Percentiles rank a stretch among this genome's conserved stretches.
These are phyloP conservation scores for Mycosphaerella arachidis DNA, from an alignment of 2,329 filamentous ascomycete genomes.

Conservation along the genomic window DNA sequence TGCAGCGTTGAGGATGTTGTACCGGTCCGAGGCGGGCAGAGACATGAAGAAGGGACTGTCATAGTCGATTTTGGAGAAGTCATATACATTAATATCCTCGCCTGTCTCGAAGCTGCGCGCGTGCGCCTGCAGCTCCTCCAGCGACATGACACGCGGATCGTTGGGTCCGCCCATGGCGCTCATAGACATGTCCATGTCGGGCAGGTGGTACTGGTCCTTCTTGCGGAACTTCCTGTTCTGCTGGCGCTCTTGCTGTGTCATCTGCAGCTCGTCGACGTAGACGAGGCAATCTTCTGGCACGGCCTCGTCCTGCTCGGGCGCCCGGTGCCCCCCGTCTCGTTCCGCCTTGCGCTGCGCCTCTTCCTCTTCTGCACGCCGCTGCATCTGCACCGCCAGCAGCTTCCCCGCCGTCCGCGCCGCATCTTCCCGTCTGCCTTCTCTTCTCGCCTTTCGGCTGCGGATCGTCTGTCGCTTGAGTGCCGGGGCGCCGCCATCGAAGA, in stretches of 20 bases:
- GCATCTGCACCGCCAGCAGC: constrained; percentile 89
- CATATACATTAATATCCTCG: constrained; percentile 80
- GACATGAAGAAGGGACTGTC: constrained; percentile 93
- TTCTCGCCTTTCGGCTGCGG: constrained; percentile 66
- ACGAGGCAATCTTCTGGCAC: constrained; percentile 68
- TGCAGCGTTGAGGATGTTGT: constrained; percentile 96
- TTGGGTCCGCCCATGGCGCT: constrained; percentile 83
- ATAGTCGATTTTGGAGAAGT: constrained; percentile 98
- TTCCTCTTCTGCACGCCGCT: constrained; percentile 82
- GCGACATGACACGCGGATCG: constrained; percentile 92
- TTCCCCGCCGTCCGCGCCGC: constrained; percentile 86
- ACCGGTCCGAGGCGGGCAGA: constrained; percentile 81
- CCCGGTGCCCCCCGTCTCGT: constrained; percentile 26
- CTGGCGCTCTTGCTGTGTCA: constrained; percentile 71
- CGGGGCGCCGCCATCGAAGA: constrained; percentile 95
- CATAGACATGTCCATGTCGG: constrained; percentile 73
- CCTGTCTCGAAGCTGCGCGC: constrained; percentile 86
- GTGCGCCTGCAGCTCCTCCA: constrained; percentile 91
- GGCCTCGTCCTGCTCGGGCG: constrained; percentile 55
- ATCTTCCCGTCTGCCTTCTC: constrained; percentile 90
- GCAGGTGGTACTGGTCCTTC: constrained; percentile 92
- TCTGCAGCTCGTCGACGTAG: constrained; percentile 84
- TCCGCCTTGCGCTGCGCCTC: constrained; percentile 57
- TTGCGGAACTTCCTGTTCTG: constrained; percentile 77
- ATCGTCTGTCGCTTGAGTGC: constrained; percentile 89